Evolutionary conservation across 2,329 filamentous ascomycete species (phyloP), one percentile per base, ranked within the genome.

Genomic region (Akanthomyces uredinophilus): DNA sequence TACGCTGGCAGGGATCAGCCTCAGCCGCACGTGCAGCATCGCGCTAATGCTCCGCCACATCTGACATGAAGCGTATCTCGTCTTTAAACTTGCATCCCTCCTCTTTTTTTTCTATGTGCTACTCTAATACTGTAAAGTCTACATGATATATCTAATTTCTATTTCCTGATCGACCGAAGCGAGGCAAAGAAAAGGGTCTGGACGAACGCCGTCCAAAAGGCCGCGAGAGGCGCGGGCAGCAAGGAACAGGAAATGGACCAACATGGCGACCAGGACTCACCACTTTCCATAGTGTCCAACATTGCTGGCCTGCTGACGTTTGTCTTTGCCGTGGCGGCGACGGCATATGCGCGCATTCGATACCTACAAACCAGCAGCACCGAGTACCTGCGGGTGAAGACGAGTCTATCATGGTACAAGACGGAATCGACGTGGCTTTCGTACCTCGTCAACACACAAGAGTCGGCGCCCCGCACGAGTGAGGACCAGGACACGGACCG

Each of bases 351-450:
- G 5, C 75, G 78, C 39, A 65, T 81, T 52, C 77, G 71, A 8
- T 79, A 79, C 63, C 69, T 81, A 27, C 77, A 76, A 43, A 78
- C 78, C 64, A 78, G 78, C 58, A 74, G 80, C 62, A 71, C 73
- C 11, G 79, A 81, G 67, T 81, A 79, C 61, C 78, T 81, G 64
- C 75, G 74, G 41, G 76, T 80, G 61, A 81, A 81, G 64, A 73
- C 76, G 2, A 77, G 74, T 4, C 70, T 81, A 7, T 76, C 72
- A 8, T 81, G 79, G 78, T 81, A 77, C 68, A 81, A 81, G 67
- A 81, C 77, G 0, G 79, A 81, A 68, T 78, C 76, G 3, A 70
- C 73, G 6, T 81, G 76, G 75, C 73, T 82, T 16, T 68, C 74
- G 3, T 75, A 79, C 58, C 74, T 81, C 0, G 68, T 79, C 37